Evolutionary conservation across 1,139 yeast species (phyloP).

Genomic region (Hyphopichia wangnamkhiaoensis): DNA sequence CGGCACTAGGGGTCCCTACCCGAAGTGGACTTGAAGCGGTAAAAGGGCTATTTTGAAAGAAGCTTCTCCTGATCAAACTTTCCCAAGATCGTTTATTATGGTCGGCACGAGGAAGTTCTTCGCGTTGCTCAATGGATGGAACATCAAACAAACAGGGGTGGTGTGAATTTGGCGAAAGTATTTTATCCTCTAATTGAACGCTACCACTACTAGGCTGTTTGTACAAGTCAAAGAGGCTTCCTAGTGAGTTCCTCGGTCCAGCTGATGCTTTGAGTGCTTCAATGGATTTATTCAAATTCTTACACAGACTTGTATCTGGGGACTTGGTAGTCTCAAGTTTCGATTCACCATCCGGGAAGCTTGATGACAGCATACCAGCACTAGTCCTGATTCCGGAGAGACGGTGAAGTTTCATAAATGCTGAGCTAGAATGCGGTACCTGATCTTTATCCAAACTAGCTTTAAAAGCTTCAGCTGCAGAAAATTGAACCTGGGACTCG

Average conservation of each 20-base stretch:
- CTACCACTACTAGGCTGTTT: conserved; percentile 11
- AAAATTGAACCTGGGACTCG: background rate
- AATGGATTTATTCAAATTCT: no score
- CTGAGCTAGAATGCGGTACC: conserved; percentile 4
- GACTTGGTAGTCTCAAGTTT: background rate
- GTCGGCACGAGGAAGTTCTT: conserved; percentile 1
- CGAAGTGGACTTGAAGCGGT: background rate
- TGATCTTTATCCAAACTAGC: conserved; percentile 1
- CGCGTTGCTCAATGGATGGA: conserved; percentile 20
- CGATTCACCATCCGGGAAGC: background rate
- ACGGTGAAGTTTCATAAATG: conserved; percentile 1
- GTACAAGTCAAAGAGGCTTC: conserved; percentile 6
- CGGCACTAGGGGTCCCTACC: background rate
- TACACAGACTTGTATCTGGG: no score
- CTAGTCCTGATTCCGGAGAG: no score
- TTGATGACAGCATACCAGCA: no score
- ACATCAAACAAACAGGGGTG: conserved; percentile 22
- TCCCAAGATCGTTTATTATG: conserved; percentile 1
- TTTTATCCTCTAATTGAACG: conserved; percentile 20
- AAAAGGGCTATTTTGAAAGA: background rate
- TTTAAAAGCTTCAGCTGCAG: conserved; percentile 4
- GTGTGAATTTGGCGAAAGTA: conserved; percentile 31
- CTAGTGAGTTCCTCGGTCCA: background rate
- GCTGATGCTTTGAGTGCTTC: background rate
- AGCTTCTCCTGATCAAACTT: background rate